A percentile compares a stretch with the other conserved stretches of the same genome.
Conservation (phyloP, 192 early-diverging fungal species). For the Diversispora eburnea region DNA sequence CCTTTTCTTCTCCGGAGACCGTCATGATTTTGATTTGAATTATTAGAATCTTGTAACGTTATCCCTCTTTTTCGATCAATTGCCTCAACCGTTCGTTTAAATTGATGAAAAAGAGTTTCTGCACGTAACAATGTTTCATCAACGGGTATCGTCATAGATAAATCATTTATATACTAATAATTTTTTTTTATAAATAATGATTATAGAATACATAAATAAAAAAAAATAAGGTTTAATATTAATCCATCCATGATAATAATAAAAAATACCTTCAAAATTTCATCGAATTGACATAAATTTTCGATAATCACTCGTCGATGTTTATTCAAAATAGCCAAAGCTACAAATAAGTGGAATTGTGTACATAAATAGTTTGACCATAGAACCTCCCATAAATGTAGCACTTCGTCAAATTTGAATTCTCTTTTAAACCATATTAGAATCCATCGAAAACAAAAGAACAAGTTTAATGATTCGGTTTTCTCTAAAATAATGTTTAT, state of each 20-base stretch:
- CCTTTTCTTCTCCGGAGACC: too few species aligned
- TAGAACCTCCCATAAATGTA: conserved; percentile 87
- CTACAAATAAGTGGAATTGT: conserved; percentile 91
- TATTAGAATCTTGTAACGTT: too few species aligned
- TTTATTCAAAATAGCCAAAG: conserved; percentile 90
- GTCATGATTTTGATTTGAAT: too few species aligned
- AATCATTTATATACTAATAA: conserved; percentile 77
- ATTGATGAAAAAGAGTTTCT: conserved; percentile 67
- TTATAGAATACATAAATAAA: not conserved
- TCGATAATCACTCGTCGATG: conserved; percentile 78
- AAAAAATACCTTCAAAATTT: conserved; percentile 77
- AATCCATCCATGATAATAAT: not conserved
- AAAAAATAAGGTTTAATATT: not conserved
- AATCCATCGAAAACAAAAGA: conserved; percentile 98
- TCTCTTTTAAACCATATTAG: conserved; percentile 97
- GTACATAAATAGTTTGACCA: conserved; percentile 71
- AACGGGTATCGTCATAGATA: conserved; percentile 72
- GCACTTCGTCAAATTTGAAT: conserved; percentile 80
- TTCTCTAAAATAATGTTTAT: conserved; percentile 39
- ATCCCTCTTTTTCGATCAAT: conserved; percentile 39
- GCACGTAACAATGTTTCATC: conserved; percentile 75
- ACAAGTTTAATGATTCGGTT: conserved; percentile 86
- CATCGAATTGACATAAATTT: conserved; percentile 81
- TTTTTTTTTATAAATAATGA: not conserved
- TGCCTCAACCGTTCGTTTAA: conserved; percentile 48